Conservation (phyloP, 139 green algal genomes). For the Picochlorum sp. region DNA sequence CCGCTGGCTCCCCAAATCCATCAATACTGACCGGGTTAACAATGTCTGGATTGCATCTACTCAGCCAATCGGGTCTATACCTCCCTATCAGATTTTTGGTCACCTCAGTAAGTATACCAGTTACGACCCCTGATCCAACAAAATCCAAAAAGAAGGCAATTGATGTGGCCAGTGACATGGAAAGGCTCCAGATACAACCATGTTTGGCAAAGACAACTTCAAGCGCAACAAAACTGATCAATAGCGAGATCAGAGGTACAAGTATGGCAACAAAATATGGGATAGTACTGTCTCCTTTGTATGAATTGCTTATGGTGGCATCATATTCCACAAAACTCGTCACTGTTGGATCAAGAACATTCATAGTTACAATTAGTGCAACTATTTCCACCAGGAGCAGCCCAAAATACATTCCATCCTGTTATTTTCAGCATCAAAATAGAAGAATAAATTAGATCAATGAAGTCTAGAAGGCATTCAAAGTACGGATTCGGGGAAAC, state of each 20-base stretch:
- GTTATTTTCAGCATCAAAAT: not conserved
- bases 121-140: constrained; percentile 16
- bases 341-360: not conserved
- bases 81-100: constrained; percentile 18
- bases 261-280: constrained; percentile 13
- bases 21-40: not conserved
- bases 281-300: constrained; percentile 2
- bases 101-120: constrained; percentile 17
- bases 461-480: not conserved
- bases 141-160: constrained; percentile 25
- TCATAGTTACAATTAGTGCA: not conserved
- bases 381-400: not conserved
- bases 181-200: not conserved
- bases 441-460: not conserved
- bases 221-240: not conserved
- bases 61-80: constrained; percentile 16
- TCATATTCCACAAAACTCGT: not conserved
- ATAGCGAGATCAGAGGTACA: not conserved
- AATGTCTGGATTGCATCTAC: constrained; percentile 9
- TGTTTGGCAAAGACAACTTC: constrained; percentile 5
- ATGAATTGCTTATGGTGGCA: not conserved
- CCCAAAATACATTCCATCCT: not conserved
- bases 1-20: not conserved
- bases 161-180: constrained; percentile 8
- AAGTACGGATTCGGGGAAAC: too few species aligned